Evolutionary conservation across 306 rosid species (phyloP), one percentile per base, ranked within the genome.

Genomic region (Pyrus communis): DNA sequence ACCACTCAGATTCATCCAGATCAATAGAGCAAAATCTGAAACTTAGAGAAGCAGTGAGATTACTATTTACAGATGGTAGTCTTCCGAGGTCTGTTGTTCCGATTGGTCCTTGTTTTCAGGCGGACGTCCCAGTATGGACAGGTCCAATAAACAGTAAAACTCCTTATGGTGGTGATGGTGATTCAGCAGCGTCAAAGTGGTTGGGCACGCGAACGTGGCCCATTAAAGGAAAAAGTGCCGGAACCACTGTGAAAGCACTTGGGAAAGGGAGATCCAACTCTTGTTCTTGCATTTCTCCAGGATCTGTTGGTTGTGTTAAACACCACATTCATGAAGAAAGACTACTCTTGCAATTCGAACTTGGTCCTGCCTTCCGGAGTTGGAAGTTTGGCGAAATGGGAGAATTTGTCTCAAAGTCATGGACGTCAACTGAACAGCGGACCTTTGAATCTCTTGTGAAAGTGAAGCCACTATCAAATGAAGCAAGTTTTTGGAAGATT

Each of bases 21-120:
- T 45, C 45, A 33, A 8, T 63, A 35, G 49, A 60, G 58, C 78
- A 82, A 72, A 82, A 70, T 31, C 15, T 17, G 11, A 62, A 76
- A 31, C 21, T 71, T 42, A 33, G 17, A 69, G 25, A 22, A 2
- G 30, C 59, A 6, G 4, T 49, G 25, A 75, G 46, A 42, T 72
- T 52, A 35, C 64, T 72, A 60, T 33, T 76, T 63, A 31, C 63
- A 9, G 4, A 28, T 18, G 64, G 38, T 5, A 62, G 58, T 57
- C 51, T 21, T 46, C 61, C 38, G 11, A 77, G 77, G 61, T 70
- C 67, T 8, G 46, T 76, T 70, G 77, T 89, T 71, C 91, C 93
- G 0, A 62, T 80, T 68, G 86, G 89, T 57, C 76, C 90, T 15
- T 61, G 64, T 61, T 86, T 89, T 83, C 89, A 89, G 82, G 89